Percentiles rank a stretch among this genome's conserved stretches.
These are phyloP conservation scores for Lyophyllum decastes DNA, from an alignment of 768 basidiomycete species.

Conservation along the genomic window DNA sequence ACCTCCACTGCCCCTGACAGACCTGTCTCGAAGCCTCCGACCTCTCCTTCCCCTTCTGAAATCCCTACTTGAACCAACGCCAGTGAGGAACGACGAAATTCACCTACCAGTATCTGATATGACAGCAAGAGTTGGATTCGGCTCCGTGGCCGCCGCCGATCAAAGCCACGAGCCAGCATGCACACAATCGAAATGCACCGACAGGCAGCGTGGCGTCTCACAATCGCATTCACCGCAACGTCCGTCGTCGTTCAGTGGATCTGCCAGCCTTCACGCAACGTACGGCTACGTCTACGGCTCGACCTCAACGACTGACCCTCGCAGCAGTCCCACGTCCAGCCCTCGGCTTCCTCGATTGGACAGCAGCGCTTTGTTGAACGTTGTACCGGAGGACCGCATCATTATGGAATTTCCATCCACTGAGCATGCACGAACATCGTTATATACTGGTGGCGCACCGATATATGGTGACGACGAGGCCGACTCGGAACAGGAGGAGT, in stretches of 20 bases:
- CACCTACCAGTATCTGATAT: not conserved
- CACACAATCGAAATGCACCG: not conserved
- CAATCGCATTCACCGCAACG: not conserved
- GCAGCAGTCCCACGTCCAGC: not conserved
- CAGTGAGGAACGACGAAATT: not conserved
- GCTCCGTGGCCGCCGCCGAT: not conserved
- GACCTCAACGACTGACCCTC: not conserved
- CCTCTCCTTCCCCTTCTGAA: not conserved
- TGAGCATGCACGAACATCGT: not conserved
- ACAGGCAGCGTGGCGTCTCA: not conserved
- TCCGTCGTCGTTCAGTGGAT: not conserved
- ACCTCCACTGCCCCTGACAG: not conserved
- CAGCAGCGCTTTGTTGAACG: not conserved
- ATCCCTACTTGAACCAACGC: not conserved
- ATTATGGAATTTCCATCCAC: conserved; percentile 11
- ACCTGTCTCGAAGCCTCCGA: not conserved
- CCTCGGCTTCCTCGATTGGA: not conserved
- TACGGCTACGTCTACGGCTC: not conserved
- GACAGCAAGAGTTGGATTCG: not conserved
- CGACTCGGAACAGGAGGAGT: conserved; percentile 36
- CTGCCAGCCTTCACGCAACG: not conserved
- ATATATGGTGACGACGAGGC: conserved; percentile 29
- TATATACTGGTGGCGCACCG: conserved; percentile 17
- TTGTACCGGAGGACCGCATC: conserved; percentile 14
- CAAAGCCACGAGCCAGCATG: not conserved